Evolutionary conservation across 495 filamentous ascomycete species (phyloP).

Genomic region (Aspergillus steynii): DNA sequence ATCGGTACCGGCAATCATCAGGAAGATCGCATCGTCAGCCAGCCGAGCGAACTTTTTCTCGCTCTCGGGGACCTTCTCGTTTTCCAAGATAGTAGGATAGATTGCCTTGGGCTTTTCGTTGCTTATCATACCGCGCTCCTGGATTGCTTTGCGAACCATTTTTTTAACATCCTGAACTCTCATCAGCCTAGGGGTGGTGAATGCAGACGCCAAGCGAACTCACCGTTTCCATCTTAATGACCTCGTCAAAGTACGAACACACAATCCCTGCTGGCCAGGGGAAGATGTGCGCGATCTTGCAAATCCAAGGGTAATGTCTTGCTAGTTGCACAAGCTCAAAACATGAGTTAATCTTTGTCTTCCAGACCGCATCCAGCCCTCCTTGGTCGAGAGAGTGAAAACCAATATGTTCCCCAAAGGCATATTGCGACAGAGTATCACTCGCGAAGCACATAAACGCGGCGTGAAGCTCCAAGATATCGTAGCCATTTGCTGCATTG

Average conservation of each 20-base stretch:
- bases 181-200: too few relatives aligned
- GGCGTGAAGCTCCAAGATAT: conserved; percentile 36
- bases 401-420: conserved; percentile 24
- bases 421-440: conserved; percentile 44
- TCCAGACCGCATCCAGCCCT: conserved; percentile 13
- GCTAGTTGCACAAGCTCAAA: conserved; percentile 11
- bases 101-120: conserved; percentile 7
- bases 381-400: conserved; percentile 18
- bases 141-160: not conserved
- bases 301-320: conserved; percentile 13
- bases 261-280: not conserved
- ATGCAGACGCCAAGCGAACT: too few relatives aligned
- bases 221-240: not conserved
- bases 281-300: conserved; percentile 2
- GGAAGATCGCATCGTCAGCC: conserved; percentile 36
- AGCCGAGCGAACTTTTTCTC: conserved; percentile 37
- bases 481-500: conserved; percentile 2
- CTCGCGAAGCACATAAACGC: conserved; percentile 43
- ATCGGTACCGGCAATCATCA: conserved; percentile 41
- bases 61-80: conserved; percentile 33
- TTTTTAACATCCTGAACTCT: not conserved
- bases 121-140: not conserved
- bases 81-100: conserved; percentile 17
- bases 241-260: not conserved
- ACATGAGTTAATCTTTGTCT: conserved; percentile 11